Conservation (phyloP, 768 basidiomycete species). For the Suillus placidus region DNA sequence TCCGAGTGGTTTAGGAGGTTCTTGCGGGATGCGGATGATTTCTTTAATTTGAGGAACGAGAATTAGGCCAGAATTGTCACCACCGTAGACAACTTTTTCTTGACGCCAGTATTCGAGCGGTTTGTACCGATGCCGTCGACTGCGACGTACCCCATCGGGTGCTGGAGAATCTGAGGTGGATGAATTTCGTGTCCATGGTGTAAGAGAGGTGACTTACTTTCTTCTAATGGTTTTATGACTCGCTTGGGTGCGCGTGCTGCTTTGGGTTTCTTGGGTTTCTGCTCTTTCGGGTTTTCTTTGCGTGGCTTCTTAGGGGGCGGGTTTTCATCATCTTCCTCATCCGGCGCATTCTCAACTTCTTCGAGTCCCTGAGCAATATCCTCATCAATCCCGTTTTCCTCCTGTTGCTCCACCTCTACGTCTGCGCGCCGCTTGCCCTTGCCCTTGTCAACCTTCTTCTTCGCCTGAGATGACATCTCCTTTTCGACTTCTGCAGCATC, state of each 20-base stretch:
- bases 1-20: slow-evolving; percentile 50
- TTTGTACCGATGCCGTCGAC: slow-evolving; percentile 63
- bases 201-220: slow-evolving; percentile 24
- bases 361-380: slow-evolving; percentile 47
- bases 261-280: slow-evolving; percentile 32
- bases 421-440: slow-evolving; percentile 47
- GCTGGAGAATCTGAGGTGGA: slow-evolving; percentile 24
- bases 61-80: slow-evolving; percentile 50
- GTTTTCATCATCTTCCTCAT: slow-evolving; percentile 46
- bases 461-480: slow-evolving; percentile 26
- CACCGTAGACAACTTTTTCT: slow-evolving; percentile 85
- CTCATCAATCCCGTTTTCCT: slow-evolving; percentile 39
- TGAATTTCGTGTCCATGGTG: slow-evolving; percentile 3
- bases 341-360: slow-evolving; percentile 53
- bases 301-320: slow-evolving; percentile 33
- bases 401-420: slow-evolving; percentile 18
- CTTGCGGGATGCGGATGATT: slow-evolving; percentile 59
- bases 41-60: slow-evolving; percentile 70
- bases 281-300: slow-evolving; percentile 30
- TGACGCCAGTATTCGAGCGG: slow-evolving; percentile 94
- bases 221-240: slow-evolving; percentile 17
- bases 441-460: slow-evolving; percentile 37
- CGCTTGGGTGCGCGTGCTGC: slow-evolving; percentile 22
- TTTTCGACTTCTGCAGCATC: slow-evolving; percentile 37
- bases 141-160: slow-evolving; percentile 63